Evolutionary conservation across 179 eudicot species (phyloP), one percentile per base, ranked within the genome.

Genomic region (Camellia oleifera): DNA sequence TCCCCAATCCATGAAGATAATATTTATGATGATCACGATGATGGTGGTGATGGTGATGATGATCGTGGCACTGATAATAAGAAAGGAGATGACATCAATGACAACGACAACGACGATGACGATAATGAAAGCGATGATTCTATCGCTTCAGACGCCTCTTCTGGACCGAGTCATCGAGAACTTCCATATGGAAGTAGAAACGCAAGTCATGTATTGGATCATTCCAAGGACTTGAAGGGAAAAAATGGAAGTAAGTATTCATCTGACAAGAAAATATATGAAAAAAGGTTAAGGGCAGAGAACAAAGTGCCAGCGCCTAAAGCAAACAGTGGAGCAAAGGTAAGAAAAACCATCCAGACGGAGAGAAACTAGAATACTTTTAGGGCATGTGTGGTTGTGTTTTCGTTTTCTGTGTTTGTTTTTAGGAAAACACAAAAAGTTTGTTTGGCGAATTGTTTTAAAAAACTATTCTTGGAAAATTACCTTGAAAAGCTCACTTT

Each of bases 111-210:
- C n/a, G n/a, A n/a, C n/a, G n/a, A n/a, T n/a, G 79, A 76, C 11
- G 82, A 71, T 23, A 76, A 80, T 57, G 90, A 84, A 8, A 81
- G 87, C 71, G 85, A 88, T 80, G 91, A 90, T 63, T 84, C 88
- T 0, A 63, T 82, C 76, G 88, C 88, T 48, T 90, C 92, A 0
- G 91, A 90, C 79, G 92, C 92, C 9, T 88, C 91, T 4, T 88
- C 92, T 0, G 89, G 92, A 14, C 89, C 90, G 17, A 76, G 85
- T 18, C 73, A 82, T 76, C 77, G 74, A 66, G 83, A 75, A 32
- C n/a, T 50, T 17, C 56, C 45, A 14, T n/a, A 13, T 8, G 40
- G 14, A 62, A 42, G 54, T 23, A n/a, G 20, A 5, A 10, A 72
- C 40, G 57, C 4, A 76, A 56, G 76, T 62, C 58, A 53, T 68